A percentile compares a stretch with the other conserved stretches of the same genome.
Evolutionary conservation across 192 early-diverging fungal genomes (phyloP).

Genomic region (Backusella tarrabulga): DNA sequence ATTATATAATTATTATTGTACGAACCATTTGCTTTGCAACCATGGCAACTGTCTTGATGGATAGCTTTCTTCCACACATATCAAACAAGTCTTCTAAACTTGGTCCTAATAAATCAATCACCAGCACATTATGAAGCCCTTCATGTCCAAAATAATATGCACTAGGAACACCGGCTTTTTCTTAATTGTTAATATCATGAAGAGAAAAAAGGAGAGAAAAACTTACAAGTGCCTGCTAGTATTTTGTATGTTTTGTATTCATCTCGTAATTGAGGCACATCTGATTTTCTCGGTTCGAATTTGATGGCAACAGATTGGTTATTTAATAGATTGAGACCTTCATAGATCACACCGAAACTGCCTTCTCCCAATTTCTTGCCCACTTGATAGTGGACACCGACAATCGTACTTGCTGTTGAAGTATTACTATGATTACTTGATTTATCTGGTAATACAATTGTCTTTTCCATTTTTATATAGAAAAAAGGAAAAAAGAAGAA

Average conservation of each 20-base stretch:
- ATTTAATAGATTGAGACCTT: conserved; percentile 92
- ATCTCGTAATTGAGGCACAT: conserved; percentile 95
- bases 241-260: conserved; percentile 96
- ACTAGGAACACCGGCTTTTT: conserved; percentile 78
- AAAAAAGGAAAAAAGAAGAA: neutral
- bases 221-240: conserved; percentile 64
- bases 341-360: conserved; percentile 97
- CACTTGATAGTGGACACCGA: conserved; percentile 94
- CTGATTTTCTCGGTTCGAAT: conserved; percentile 93
- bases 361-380: conserved; percentile 97
- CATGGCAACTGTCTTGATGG: conserved; percentile 93
- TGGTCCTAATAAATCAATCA: conserved; percentile 93
- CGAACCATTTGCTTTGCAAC: conserved; percentile 91
- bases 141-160: conserved; percentile 97
- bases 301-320: conserved; percentile 95
- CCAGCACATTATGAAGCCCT: conserved; percentile 90
- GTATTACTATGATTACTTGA: neutral
- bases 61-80: conserved; percentile 86
- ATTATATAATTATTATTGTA: neutral
- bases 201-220: neutral
- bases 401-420: conserved; percentile 41
- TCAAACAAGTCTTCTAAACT: conserved; percentile 95
- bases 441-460: neutral
- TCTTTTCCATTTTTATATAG: neutral
- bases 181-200: neutral